Percentiles rank a stretch among this genome's conserved stretches.
Conservation (phyloP, 129 eudicot species). For the Glebionis coronaria region DNA sequence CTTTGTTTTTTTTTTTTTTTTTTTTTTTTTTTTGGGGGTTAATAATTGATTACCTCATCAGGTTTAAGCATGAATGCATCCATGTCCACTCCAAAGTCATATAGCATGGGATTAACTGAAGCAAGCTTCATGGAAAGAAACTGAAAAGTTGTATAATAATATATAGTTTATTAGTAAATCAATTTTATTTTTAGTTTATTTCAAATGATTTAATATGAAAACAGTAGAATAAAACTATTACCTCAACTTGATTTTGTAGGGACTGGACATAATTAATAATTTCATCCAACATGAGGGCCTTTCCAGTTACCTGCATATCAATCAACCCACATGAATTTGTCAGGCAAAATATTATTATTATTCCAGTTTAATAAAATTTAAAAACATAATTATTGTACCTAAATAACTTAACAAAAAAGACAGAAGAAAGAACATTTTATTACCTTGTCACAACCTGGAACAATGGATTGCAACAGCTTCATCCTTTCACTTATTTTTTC, state of each 20-base stretch:
- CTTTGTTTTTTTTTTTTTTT: not conserved
- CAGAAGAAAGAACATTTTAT: constrained; percentile 22
- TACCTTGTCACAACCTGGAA: constrained; percentile 99
- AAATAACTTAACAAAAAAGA: not conserved
- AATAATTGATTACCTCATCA: constrained; percentile 52
- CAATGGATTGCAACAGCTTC: constrained; percentile 84
- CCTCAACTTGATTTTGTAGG: constrained; percentile 98
- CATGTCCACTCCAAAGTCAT: constrained; percentile 79
- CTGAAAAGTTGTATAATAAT: constrained; percentile 31
- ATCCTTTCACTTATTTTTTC: constrained; percentile 97
- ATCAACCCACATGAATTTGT: constrained; percentile 65
- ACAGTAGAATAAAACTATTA: constrained; percentile 5
- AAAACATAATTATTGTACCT: not conserved
- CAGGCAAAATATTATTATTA: constrained; percentile 27
- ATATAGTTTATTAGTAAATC: not conserved
- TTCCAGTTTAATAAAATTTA: constrained; percentile 10
- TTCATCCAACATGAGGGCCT: constrained; percentile 99
- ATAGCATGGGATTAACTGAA: constrained; percentile 65
- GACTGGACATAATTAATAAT: constrained; percentile 97
- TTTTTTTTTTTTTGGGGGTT: no score
- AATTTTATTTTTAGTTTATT: not conserved
- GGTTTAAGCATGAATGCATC: constrained; percentile 66
- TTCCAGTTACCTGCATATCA: constrained; percentile 79
- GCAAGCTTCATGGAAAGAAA: constrained; percentile 93
- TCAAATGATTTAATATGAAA: not conserved